A percentile compares a stretch with the other conserved stretches of the same genome.
Conservation (phyloP, 2,329 filamentous ascomycete genomes). For the Didymella segeticola region DNA sequence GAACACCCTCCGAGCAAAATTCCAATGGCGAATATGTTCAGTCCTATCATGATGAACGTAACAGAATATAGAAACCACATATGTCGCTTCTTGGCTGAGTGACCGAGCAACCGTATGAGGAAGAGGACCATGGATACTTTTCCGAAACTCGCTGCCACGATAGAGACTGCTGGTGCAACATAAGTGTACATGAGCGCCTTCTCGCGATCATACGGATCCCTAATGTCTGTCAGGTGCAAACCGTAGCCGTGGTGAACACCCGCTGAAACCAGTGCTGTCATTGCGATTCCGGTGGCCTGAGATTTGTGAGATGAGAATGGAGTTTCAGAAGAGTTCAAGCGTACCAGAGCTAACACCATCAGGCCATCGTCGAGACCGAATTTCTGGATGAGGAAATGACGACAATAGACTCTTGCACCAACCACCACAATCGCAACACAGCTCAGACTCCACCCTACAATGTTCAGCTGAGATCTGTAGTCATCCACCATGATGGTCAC, state of each 20-base stretch:
- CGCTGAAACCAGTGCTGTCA: neutral
- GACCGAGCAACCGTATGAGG: slow-evolving; percentile 1
- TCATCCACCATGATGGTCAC: no score
- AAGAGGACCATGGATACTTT: slow-evolving; percentile 4
- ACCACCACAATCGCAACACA: neutral
- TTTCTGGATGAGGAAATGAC: neutral
- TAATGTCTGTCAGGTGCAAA: neutral
- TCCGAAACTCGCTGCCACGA: neutral
- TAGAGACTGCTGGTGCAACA: neutral
- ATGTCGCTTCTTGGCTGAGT: neutral
- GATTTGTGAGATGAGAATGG: neutral
- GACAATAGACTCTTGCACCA: neutral
- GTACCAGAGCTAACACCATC: slow-evolving; percentile 3
- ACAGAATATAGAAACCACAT: slow-evolving; percentile 3
- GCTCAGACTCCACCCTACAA: neutral
- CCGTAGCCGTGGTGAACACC: neutral
- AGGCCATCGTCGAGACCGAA: neutral
- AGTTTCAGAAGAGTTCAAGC: neutral
- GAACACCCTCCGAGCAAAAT: slow-evolving; percentile 4
- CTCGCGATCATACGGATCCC: neutral
- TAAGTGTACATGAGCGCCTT: neutral
- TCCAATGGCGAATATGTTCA: neutral
- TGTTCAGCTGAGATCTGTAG: no score
- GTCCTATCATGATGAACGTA: neutral
- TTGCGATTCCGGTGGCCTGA: neutral